phyloP scores from a whole-genome alignment of 2,329 filamentous ascomycete species.

The Calonectria ilicicola region DNA sequence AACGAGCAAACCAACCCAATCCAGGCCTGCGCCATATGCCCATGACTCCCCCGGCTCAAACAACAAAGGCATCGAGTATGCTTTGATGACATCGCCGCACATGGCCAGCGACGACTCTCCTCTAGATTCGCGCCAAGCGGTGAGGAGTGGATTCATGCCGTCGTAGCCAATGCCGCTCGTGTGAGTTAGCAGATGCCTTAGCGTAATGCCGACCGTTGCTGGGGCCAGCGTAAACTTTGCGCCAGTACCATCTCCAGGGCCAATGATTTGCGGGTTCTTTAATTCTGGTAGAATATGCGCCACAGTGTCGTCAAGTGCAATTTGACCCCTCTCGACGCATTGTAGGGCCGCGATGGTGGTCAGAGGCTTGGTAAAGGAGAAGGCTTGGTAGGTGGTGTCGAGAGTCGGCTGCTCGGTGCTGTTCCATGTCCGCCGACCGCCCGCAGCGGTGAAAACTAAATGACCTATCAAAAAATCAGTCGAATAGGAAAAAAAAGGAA shows the following conservation, averaged over 20 bases:
- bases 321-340: background rate
- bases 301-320: background rate
- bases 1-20: conserved; percentile 46
- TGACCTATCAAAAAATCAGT: background rate
- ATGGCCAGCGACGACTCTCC: background rate
- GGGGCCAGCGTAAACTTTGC: background rate
- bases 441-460: background rate
- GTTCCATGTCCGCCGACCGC: background rate
- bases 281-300: background rate
- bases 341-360: conserved; percentile 9
- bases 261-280: background rate
- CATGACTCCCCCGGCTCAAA: conserved; percentile 46
- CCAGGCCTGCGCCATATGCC: conserved; percentile 44
- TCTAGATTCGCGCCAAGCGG: background rate
- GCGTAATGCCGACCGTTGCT: background rate
- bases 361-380: conserved; percentile 1
- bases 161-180: background rate
- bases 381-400: background rate
- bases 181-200: background rate
- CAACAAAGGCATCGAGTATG: conserved; percentile 36
- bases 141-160: background rate
- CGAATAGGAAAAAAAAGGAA: too few relatives aligned
- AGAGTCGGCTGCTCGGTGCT: background rate
- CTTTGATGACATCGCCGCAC: background rate
- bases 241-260: background rate